A percentile compares a stretch with the other conserved stretches of the same genome.
phyloP scores from a whole-genome alignment of 345 rosid genomes.

The Euphorbia pulcherrima region DNA sequence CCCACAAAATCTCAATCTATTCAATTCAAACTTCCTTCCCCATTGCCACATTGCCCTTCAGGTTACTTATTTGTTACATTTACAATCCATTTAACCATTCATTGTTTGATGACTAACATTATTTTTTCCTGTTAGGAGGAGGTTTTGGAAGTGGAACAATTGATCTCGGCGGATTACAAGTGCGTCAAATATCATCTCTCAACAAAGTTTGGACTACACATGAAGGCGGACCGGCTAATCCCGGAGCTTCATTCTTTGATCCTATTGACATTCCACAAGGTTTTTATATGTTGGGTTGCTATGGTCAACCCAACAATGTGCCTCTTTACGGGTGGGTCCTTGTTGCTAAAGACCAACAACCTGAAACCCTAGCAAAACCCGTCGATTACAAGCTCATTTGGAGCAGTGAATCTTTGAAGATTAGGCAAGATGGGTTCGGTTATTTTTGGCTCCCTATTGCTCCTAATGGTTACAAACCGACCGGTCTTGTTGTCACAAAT shows the following conservation, averaged over 20 bases:
- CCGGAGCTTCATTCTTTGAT: constrained; percentile 69
- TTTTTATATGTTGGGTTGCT: constrained; percentile 55
- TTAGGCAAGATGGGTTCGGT: constrained; percentile 57
- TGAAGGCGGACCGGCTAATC: constrained; percentile 65
- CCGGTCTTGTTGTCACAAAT: constrained; percentile 61
- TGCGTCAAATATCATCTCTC: constrained; percentile 52
- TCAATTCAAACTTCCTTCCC: constrained; percentile 36
- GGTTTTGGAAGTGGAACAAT: constrained; percentile 56
- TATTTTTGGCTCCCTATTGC: constrained; percentile 75
- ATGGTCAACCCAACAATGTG: constrained; percentile 59
- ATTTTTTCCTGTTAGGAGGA: neutral
- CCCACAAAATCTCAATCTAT: constrained; percentile 21
- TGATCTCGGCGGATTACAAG: constrained; percentile 61
- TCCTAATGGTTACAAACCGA: constrained; percentile 59
- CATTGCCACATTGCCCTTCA: constrained; percentile 35
- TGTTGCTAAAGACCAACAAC: constrained; percentile 43
- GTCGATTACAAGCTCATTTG: constrained; percentile 70
- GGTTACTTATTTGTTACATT: constrained; percentile 18
- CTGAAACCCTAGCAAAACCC: constrained; percentile 42
- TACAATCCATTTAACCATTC: neutral
- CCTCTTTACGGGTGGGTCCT: constrained; percentile 60
- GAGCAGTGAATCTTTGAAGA: constrained; percentile 56
- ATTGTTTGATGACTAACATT: too few relatives aligned
- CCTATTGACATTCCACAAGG: constrained; percentile 46
- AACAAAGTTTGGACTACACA: constrained; percentile 51